These are phyloP conservation scores for Pholiota microspora DNA, from an alignment of 768 basidiomycete species.

Conservation along the genomic window DNA sequence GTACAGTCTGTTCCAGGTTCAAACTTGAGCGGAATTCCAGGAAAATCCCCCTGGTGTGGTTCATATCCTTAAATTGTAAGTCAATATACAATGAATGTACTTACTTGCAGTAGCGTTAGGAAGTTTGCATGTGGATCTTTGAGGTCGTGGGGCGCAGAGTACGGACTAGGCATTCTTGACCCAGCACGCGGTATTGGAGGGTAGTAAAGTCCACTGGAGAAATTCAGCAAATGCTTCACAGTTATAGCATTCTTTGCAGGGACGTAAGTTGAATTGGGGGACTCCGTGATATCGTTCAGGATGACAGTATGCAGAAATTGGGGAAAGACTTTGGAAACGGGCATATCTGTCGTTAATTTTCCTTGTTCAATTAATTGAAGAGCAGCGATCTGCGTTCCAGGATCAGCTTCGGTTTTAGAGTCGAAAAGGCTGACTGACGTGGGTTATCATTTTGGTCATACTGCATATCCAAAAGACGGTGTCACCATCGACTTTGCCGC, in stretches of 20 bases:
- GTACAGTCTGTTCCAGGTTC: slow-evolving; percentile 30
- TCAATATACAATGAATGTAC: not conserved
- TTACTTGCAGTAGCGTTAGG: slow-evolving; percentile 17
- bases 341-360: not conserved
- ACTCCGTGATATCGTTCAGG: not conserved
- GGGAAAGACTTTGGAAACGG: slow-evolving; percentile 7
- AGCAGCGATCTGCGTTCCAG: slow-evolving; percentile 8
- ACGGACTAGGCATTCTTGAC: slow-evolving; percentile 6
- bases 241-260: slow-evolving; percentile 21
- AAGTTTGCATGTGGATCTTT: slow-evolving; percentile 18
- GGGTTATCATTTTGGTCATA: slow-evolving; percentile 5
- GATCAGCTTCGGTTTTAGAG: too few relatives aligned
- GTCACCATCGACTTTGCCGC: slow-evolving; percentile 1
- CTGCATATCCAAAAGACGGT: slow-evolving; percentile 8
- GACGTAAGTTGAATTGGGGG: not conserved
- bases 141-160: slow-evolving; percentile 16
- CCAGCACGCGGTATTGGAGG: not conserved
- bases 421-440: too few relatives aligned
- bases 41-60: slow-evolving; percentile 16
- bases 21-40: slow-evolving; percentile 24
- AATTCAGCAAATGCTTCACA: slow-evolving; percentile 25
- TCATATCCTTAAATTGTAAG: not conserved
- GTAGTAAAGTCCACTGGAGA: slow-evolving; percentile 28
- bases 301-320: slow-evolving; percentile 1
- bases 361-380: slow-evolving; percentile 8